phyloP scores from a whole-genome alignment of 371 early-diverging fungal species.

The Cokeromyces recurvatus region DNA sequence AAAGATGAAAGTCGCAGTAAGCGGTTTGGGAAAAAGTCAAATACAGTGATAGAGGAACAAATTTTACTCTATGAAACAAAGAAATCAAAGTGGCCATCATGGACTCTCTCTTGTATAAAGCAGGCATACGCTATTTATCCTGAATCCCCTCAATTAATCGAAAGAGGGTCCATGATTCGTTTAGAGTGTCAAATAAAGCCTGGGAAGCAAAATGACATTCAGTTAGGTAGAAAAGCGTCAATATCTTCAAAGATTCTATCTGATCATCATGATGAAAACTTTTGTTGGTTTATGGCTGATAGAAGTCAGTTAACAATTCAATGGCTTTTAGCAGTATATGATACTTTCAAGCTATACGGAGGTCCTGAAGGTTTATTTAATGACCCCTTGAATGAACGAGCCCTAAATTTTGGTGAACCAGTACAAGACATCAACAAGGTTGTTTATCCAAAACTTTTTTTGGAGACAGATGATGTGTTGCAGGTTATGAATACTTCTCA shows the following conservation, averaged over 20 bases:
- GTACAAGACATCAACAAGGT: conserved; percentile 2
- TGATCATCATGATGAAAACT: neutral
- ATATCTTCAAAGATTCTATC: neutral
- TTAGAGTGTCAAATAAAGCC: conserved; percentile 32
- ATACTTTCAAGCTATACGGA: conserved; percentile 47
- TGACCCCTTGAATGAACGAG: conserved; percentile 15
- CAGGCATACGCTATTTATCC: conserved; percentile 77
- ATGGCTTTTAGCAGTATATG: conserved; percentile 39
- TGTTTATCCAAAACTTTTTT: conserved; percentile 20
- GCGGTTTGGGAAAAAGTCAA: conserved; percentile 27
- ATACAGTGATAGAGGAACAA: conserved; percentile 16
- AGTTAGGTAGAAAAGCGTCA: neutral
- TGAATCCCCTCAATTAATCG: conserved; percentile 41
- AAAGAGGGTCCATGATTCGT: conserved; percentile 41
- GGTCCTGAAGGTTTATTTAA: conserved; percentile 27
- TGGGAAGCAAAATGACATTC: neutral
- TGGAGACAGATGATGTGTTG: conserved; percentile 28
- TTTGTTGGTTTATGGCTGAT: conserved; percentile 44
- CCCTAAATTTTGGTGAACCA: conserved; percentile 35
- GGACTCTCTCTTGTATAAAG: conserved; percentile 47
- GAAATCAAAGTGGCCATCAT: conserved; percentile 48
- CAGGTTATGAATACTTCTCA: conserved; percentile 12
- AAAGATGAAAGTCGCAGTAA: conserved; percentile 39
- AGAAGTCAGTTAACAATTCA: conserved; percentile 25
- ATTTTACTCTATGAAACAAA: conserved; percentile 46